phyloP scores from a whole-genome alignment of 2,329 filamentous ascomycete genomes.

The Paecilomyces dactylethromorphus region DNA sequence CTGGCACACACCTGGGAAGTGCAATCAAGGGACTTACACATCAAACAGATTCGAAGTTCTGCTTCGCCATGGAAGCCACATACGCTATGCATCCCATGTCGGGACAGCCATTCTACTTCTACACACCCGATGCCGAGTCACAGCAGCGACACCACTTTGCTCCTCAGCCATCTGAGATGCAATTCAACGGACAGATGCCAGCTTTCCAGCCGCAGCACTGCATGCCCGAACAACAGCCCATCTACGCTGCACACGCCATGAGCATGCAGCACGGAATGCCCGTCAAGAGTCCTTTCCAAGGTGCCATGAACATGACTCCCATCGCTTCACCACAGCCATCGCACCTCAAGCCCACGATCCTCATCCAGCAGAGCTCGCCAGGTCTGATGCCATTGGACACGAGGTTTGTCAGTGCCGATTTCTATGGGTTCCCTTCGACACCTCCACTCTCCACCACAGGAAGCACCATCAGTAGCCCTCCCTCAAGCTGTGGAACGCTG shows the following conservation, averaged over 20 bases:
- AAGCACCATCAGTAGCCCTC: conserved; percentile 80
- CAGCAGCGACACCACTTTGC: conserved; percentile 71
- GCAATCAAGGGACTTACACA: not conserved
- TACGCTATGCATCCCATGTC: conserved; percentile 51
- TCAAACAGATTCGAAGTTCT: conserved; percentile 14
- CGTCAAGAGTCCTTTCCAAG: conserved; percentile 36
- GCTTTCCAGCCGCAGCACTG: conserved; percentile 22
- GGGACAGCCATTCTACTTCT: conserved; percentile 80
- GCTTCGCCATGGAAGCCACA: conserved; percentile 58
- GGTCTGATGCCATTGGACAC: conserved; percentile 63
- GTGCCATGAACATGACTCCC: conserved; percentile 51
- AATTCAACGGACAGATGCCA: conserved; percentile 34
- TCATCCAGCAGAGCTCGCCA: conserved; percentile 53
- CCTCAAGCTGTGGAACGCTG: conserved; percentile 65
- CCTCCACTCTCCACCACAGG: conserved; percentile 79
- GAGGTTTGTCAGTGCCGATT: conserved; percentile 57
- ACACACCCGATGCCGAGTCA: conserved; percentile 67
- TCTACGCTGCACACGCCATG: conserved; percentile 34
- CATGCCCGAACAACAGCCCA: conserved; percentile 23
- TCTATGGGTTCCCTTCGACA: conserved; percentile 72
- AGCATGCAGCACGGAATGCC: conserved; percentile 41
- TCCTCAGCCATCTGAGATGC: conserved; percentile 50
- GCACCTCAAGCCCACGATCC: conserved; percentile 68
- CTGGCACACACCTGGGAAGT: not conserved
- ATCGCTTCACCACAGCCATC: conserved; percentile 68